These are phyloP conservation scores for Cephaloascus fragrans DNA, from an alignment of 805 yeast species.

Conservation along the genomic window DNA sequence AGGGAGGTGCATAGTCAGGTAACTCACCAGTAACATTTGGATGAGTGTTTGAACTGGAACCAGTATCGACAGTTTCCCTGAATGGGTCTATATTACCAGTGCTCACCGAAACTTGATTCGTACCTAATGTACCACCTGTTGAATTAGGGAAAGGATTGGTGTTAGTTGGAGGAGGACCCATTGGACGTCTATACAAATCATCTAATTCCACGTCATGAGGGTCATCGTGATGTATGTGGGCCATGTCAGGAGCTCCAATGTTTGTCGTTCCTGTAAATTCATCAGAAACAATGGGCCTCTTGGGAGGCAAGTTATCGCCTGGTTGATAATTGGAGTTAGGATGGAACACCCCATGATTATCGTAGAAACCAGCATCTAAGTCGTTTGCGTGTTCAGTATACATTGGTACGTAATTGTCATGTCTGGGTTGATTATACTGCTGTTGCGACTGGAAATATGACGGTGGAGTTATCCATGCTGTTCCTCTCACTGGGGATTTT, in stretches of 20 bases:
- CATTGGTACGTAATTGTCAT: slow-evolving; percentile 54
- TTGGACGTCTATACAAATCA: slow-evolving; percentile 7
- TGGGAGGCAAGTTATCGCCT: slow-evolving; percentile 10
- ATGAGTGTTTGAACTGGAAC: no score
- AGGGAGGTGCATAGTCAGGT: no score
- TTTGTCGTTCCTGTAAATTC: slow-evolving; percentile 3
- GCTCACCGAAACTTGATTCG: no score
- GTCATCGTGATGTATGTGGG: slow-evolving; percentile 1
- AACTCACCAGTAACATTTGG: no score
- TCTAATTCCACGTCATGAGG: slow-evolving; percentile 1
- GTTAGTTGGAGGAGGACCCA: slow-evolving; percentile 12
- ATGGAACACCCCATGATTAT: slow-evolving; percentile 43
- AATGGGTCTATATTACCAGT: no score
- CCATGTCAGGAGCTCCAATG: slow-evolving; percentile 2
- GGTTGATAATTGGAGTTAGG: slow-evolving; percentile 20
- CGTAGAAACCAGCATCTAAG: slow-evolving; percentile 73
- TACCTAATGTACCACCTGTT: no score
- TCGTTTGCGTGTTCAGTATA: slow-evolving; percentile 61
- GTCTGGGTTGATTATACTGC: slow-evolving; percentile 37
- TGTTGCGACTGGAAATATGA: slow-evolving; percentile 58
- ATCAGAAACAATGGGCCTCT: slow-evolving; percentile 1
- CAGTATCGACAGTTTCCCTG: no score
- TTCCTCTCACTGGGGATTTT: slow-evolving; percentile 57
- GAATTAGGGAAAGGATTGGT: no score
- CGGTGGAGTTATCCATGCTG: slow-evolving; percentile 86